Percentiles rank a stretch among this genome's conserved stretches.
Evolutionary conservation across 768 basidiomycete genomes (phyloP).

Genomic region (Ramaria rubella): DNA sequence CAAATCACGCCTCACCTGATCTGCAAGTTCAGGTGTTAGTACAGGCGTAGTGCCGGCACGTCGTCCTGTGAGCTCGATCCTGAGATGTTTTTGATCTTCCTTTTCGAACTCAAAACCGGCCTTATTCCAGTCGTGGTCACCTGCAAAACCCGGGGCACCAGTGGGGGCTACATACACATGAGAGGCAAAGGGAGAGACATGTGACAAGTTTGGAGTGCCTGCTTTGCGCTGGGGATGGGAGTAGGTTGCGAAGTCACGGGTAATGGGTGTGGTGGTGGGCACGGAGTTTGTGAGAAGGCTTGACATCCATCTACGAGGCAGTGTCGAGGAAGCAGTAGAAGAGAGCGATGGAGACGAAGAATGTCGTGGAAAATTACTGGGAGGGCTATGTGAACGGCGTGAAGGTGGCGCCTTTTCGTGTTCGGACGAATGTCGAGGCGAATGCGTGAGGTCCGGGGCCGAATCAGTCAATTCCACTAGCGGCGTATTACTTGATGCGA

Average conservation of each 20-base stretch:
- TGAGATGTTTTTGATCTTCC: slow-evolving; percentile 29
- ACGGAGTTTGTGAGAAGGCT: slow-evolving; percentile 32
- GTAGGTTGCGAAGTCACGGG: slow-evolving; percentile 3
- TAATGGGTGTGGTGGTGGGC: slow-evolving; percentile 10
- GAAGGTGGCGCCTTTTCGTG: not conserved
- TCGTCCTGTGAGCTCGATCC: slow-evolving; percentile 48
- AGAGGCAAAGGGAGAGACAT: slow-evolving; percentile 47
- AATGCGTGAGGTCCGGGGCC: not conserved
- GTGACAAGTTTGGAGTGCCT: slow-evolving; percentile 14
- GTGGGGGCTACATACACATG: slow-evolving; percentile 41
- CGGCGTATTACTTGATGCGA: slow-evolving; percentile 10
- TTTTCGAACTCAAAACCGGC: slow-evolving; percentile 40
- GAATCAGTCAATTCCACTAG: not conserved
- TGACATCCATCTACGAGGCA: slow-evolving; percentile 35
- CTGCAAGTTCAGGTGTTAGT: slow-evolving; percentile 47
- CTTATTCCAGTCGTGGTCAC: slow-evolving; percentile 63
- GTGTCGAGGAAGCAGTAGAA: slow-evolving; percentile 39
- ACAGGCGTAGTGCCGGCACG: slow-evolving; percentile 48
- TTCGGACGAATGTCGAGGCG: slow-evolving; percentile 3
- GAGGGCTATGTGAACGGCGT: not conserved
- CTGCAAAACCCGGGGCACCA: slow-evolving; percentile 73
- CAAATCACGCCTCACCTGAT: slow-evolving; percentile 37
- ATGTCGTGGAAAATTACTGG: not conserved
- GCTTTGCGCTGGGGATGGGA: slow-evolving; percentile 3
- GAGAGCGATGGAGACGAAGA: slow-evolving; percentile 35